Percentiles rank a stretch among this genome's conserved stretches.
phyloP scores from a whole-genome alignment of 2,329 filamentous ascomycete genomes.

The Fusarium sp. region DNA sequence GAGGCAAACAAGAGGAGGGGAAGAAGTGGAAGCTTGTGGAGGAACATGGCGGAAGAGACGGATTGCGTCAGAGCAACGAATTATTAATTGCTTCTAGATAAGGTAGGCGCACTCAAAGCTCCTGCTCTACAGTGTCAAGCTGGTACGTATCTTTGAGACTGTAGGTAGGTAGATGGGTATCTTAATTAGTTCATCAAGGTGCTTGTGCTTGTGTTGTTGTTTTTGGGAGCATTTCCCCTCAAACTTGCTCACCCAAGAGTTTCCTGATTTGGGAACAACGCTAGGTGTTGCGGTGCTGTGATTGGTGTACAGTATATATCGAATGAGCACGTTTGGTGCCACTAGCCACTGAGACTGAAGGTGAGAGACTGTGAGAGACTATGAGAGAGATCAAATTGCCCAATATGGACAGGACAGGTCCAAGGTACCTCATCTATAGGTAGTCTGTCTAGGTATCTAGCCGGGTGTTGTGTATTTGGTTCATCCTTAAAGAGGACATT shows the following conservation, averaged over 20 bases:
- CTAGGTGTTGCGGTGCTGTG: constrained; percentile 31
- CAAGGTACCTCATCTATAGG: no score
- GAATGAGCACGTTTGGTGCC: constrained; percentile 35
- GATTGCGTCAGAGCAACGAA: constrained; percentile 33
- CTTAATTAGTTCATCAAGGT: constrained; percentile 40
- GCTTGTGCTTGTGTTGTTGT: constrained; percentile 13
- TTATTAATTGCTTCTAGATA: constrained; percentile 6
- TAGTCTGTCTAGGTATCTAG: background rate
- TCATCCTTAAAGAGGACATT: background rate
- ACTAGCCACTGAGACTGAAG: background rate
- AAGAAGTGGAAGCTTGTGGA: constrained; percentile 19
- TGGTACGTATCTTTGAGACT: constrained; percentile 9
- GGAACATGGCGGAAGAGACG: constrained; percentile 17
- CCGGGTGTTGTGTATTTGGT: no score
- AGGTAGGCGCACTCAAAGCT: no score
- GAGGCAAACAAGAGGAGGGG: constrained; percentile 32
- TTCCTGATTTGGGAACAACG: constrained; percentile 43
- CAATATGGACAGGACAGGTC: background rate
- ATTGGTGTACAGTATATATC: constrained; percentile 43
- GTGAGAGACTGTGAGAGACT: constrained; percentile 36
- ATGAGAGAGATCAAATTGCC: constrained; percentile 26
- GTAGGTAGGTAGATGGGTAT: no score
- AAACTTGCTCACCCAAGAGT: constrained; percentile 43
- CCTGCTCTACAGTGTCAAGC: background rate
- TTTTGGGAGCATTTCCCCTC: constrained; percentile 31